phyloP scores from a whole-genome alignment of 2,329 filamentous ascomycete species.

The Pseudocercospora fuligena region DNA sequence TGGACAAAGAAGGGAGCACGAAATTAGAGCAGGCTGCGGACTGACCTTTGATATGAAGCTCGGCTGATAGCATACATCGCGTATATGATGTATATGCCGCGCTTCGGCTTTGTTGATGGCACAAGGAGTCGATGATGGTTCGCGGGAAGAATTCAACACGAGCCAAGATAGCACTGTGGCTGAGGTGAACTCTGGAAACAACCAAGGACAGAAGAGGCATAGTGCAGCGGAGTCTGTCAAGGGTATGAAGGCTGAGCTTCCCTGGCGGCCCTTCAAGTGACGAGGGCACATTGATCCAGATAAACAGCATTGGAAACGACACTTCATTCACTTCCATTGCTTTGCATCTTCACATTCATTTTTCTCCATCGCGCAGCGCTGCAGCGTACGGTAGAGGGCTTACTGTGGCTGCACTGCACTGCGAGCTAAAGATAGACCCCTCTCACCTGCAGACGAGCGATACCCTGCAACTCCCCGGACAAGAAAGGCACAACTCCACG shows the following conservation, averaged over 20 bases:
- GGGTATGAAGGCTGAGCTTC: not conserved
- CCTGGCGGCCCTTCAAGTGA: not conserved
- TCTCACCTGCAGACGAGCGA: not conserved
- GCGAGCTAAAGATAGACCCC: slow-evolving; percentile 1
- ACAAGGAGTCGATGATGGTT: not conserved
- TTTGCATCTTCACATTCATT: not conserved
- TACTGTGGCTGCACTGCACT: not conserved
- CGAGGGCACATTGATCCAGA: not conserved
- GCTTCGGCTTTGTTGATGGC: slow-evolving; percentile 3
- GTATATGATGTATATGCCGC: not conserved
- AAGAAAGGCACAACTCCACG: not conserved
- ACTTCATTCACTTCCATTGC: not conserved
- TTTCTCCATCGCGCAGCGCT: not conserved
- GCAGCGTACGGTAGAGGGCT: not conserved
- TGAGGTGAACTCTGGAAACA: not conserved
- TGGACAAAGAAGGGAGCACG: not conserved
- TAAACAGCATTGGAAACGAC: not conserved
- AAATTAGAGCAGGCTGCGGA: not conserved
- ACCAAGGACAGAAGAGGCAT: not conserved
- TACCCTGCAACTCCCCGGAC: not conserved
- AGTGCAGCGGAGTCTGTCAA: not conserved
- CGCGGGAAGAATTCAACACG: not conserved
- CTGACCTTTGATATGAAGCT: slow-evolving; percentile 18
- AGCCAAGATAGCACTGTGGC: not conserved
- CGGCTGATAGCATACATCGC: not conserved